phyloP scores from a whole-genome alignment of 129 eudicot genomes.

The Tagetes patula region DNA sequence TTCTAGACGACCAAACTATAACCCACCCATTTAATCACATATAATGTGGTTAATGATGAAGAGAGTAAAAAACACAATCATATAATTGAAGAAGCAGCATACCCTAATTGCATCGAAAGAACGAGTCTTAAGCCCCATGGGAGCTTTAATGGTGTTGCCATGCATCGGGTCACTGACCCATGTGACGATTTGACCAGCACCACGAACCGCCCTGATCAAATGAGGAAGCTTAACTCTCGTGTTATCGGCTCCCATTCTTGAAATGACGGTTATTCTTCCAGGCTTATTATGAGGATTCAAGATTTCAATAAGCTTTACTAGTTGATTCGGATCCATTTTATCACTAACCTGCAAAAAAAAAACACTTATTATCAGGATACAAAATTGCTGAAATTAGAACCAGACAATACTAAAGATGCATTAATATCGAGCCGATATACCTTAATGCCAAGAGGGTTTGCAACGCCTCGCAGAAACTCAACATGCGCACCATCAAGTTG shows the following conservation, averaged over 20 bases:
- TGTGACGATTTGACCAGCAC: conserved; percentile 87
- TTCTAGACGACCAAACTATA: too few species aligned
- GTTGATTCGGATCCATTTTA: conserved; percentile 75
- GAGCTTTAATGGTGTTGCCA: conserved; percentile 91
- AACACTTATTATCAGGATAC: neutral
- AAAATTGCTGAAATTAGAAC: neutral
- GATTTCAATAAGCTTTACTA: conserved; percentile 78
- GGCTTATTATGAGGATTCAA: conserved; percentile 83
- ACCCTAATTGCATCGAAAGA: conserved; percentile 76
- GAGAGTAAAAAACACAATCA: neutral
- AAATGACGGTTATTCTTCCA: conserved; percentile 73
- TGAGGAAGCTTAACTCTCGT: conserved; percentile 83
- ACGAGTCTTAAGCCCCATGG: conserved; percentile 81
- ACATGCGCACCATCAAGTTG: conserved; percentile 93
- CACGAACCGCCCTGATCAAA: conserved; percentile 79
- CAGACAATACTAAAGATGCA: neutral
- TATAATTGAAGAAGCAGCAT: conserved; percentile 9
- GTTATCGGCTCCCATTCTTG: conserved; percentile 92
- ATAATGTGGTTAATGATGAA: neutral
- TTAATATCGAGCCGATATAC: conserved; percentile 30
- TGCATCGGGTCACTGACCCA: conserved; percentile 98
- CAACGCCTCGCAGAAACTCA: conserved; percentile 76
- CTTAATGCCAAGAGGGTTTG: conserved; percentile 89
- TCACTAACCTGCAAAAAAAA: conserved; percentile 68
- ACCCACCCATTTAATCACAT: conserved; percentile 3